A percentile compares a stretch with the other conserved stretches of the same genome.
phyloP scores from a whole-genome alignment of 345 rosid species.

The Erodium maritimum region DNA sequence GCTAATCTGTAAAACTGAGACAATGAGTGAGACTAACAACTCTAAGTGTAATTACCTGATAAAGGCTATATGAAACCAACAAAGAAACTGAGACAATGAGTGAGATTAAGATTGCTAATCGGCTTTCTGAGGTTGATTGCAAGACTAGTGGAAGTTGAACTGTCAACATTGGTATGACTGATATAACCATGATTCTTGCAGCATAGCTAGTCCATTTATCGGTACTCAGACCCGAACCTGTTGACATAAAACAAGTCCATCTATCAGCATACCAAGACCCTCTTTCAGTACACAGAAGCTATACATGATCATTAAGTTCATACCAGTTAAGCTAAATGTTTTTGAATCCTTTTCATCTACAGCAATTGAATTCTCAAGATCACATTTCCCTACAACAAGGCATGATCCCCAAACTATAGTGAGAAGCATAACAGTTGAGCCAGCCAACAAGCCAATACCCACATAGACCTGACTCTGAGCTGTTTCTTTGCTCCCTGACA shows the following conservation, averaged over 20 bases:
- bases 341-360: slow-evolving; percentile 14
- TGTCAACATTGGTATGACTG: slow-evolving; percentile 28
- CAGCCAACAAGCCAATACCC: slow-evolving; percentile 30
- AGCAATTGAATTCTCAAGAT: slow-evolving; percentile 12
- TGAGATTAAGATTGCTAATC: slow-evolving; percentile 19
- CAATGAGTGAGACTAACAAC: no score
- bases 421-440: slow-evolving; percentile 31
- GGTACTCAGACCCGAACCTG: slow-evolving; percentile 21
- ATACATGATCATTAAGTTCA: not conserved
- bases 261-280: not conserved
- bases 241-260: not conserved
- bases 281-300: not conserved
- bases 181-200: slow-evolving; percentile 33
- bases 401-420: slow-evolving; percentile 32
- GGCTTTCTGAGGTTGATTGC: slow-evolving; percentile 17
- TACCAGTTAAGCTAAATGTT: slow-evolving; percentile 22
- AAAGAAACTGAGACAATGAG: slow-evolving; percentile 19
- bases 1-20: no score
- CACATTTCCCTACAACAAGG: slow-evolving; percentile 22
- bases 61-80: slow-evolving; percentile 29
- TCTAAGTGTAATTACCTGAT: slow-evolving; percentile 25
- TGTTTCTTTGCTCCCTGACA: slow-evolving; percentile 22
- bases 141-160: slow-evolving; percentile 23
- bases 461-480: slow-evolving; percentile 34
- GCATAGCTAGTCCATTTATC: slow-evolving; percentile 36